These are phyloP conservation scores for Amphirosellinia nigrospora DNA, from an alignment of 495 filamentous ascomycete genomes.

Conservation along the genomic window DNA sequence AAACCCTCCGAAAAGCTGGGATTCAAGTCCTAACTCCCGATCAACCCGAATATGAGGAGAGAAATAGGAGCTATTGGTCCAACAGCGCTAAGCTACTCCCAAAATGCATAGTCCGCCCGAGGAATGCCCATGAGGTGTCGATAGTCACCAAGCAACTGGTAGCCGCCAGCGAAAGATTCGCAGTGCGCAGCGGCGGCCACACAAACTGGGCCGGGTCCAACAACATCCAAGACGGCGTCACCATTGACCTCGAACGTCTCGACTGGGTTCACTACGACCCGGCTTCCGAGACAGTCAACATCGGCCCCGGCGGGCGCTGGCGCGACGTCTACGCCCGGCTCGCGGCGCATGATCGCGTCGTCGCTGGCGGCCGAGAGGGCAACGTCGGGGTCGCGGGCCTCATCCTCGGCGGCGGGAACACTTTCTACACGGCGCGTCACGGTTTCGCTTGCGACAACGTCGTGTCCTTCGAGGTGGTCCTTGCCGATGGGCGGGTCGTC, in stretches of 20 bases:
- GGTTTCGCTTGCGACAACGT: constrained; percentile 61
- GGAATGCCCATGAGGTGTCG: not conserved
- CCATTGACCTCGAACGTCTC: constrained; percentile 59
- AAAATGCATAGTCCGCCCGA: not conserved
- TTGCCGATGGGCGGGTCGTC: constrained; percentile 43
- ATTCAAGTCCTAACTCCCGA: not conserved
- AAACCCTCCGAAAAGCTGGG: constrained; percentile 1
- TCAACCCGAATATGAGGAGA: not conserved
- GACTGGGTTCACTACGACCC: constrained; percentile 44
- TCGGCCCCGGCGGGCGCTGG: constrained; percentile 60
- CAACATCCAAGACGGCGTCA: constrained; percentile 59
- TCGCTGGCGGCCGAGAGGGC: constrained; percentile 61
- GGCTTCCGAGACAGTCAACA: constrained; percentile 42
- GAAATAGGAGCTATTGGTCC: not conserved
- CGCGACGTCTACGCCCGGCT: constrained; percentile 59
- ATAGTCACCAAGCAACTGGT: not conserved
- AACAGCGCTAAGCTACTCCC: not conserved
- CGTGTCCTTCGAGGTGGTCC: constrained; percentile 57
- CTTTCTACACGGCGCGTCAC: constrained; percentile 51
- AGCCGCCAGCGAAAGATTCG: not conserved
- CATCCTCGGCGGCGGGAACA: constrained; percentile 62
- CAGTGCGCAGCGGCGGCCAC: constrained; percentile 41
- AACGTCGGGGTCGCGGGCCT: constrained; percentile 65
- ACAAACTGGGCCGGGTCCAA: constrained; percentile 54
- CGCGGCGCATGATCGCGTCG: constrained; percentile 50